Percentiles rank a stretch among this genome's conserved stretches.
These are phyloP conservation scores for Astraeus odoratus DNA, from an alignment of 768 basidiomycete genomes.

Conservation along the genomic window DNA sequence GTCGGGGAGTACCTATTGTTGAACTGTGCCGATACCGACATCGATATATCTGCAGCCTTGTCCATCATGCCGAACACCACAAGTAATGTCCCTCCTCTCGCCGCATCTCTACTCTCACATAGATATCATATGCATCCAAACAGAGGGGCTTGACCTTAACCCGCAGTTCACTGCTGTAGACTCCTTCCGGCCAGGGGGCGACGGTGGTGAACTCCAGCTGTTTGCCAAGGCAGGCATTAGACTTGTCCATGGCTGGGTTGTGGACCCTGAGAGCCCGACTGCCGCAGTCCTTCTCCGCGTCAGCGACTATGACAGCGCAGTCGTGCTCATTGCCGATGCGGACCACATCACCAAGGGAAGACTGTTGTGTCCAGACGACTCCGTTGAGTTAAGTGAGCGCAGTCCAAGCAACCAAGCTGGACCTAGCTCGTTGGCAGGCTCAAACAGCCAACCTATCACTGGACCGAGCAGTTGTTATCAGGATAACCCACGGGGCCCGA, in stretches of 20 bases:
- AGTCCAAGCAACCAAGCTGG: slow-evolving; percentile 18
- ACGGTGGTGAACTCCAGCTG: slow-evolving; percentile 74
- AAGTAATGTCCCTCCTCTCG: slow-evolving; percentile 39
- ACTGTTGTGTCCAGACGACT: slow-evolving; percentile 41
- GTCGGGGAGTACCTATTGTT: slow-evolving; percentile 76
- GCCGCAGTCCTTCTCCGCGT: slow-evolving; percentile 43
- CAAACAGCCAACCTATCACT: slow-evolving; percentile 2
- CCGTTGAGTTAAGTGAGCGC: slow-evolving; percentile 9
- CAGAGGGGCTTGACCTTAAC: slow-evolving; percentile 87
- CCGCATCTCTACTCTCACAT: neutral
- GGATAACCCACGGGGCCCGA: slow-evolving; percentile 3
- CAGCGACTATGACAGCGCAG: slow-evolving; percentile 68
- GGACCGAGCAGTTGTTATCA: slow-evolving; percentile 3
- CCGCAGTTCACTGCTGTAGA: slow-evolving; percentile 69
- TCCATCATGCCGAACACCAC: slow-evolving; percentile 54
- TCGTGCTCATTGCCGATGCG: slow-evolving; percentile 70
- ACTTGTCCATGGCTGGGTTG: slow-evolving; percentile 81
- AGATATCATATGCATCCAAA: neutral
- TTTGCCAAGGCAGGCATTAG: slow-evolving; percentile 78
- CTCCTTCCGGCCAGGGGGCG: slow-evolving; percentile 58
- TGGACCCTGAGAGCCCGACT: slow-evolving; percentile 44
- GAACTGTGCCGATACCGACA: slow-evolving; percentile 41
- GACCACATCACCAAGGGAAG: slow-evolving; percentile 64
- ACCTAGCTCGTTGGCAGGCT: slow-evolving; percentile 5
- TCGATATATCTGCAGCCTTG: slow-evolving; percentile 27